phyloP scores from a whole-genome alignment of 2,329 filamentous ascomycete species.

The Aspergillus fumigatus region DNA sequence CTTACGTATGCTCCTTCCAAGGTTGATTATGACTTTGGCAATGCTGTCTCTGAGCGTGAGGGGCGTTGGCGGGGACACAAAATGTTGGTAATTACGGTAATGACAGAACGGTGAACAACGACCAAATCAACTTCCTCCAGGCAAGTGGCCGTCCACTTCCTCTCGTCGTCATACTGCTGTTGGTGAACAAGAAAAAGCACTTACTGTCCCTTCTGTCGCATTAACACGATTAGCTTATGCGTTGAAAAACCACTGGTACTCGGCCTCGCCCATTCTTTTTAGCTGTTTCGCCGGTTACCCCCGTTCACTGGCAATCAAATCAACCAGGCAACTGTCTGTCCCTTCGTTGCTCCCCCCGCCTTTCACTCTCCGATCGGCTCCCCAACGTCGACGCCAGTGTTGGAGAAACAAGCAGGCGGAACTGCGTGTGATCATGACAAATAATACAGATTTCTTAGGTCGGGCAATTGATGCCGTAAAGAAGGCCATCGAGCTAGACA shows the following conservation, averaged over 20 bases:
- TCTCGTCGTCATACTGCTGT: constrained; percentile 1
- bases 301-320: constrained; percentile 9
- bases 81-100: constrained; percentile 18
- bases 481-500: constrained; percentile 95
- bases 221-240: not conserved
- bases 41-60: constrained; percentile 14
- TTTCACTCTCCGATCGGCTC: constrained; percentile 4
- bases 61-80: constrained; percentile 23
- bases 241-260: not conserved
- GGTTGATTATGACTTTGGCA: not conserved
- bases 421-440: constrained; percentile 64
- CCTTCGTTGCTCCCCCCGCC: constrained; percentile 9
- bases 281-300: not conserved
- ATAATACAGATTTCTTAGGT: constrained; percentile 93
- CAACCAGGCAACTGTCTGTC: constrained; percentile 9
- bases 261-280: not conserved
- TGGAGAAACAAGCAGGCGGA: not conserved
- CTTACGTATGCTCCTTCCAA: not conserved
- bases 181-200: not conserved
- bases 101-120: constrained; percentile 15
- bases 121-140: constrained; percentile 12
- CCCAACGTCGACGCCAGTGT: constrained; percentile 4
- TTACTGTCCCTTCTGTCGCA: not conserved
- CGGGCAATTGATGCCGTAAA: constrained; percentile 96
- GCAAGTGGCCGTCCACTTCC: constrained; percentile 2